Evolutionary conservation across 2,329 filamentous ascomycete genomes (phyloP).

Genomic region (Epichloe brachyelytri): DNA sequence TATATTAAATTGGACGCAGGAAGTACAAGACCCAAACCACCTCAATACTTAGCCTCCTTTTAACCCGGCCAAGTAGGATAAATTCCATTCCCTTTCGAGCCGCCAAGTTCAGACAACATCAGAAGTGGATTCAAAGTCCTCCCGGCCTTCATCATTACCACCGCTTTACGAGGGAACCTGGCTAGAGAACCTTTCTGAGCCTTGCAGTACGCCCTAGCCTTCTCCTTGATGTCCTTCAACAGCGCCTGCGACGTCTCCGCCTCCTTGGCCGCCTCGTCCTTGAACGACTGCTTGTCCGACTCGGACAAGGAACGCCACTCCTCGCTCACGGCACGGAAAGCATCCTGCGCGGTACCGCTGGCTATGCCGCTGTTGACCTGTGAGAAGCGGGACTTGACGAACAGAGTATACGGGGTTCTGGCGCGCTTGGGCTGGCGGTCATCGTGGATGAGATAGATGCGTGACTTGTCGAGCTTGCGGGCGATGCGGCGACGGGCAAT

Average conservation of each 20-base stretch:
- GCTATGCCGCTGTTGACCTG: constrained; percentile 13
- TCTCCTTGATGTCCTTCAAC: constrained; percentile 18
- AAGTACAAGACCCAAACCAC: neutral
- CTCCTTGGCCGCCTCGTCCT: constrained; percentile 15
- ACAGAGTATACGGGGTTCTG: constrained; percentile 21
- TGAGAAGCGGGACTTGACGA: constrained; percentile 23
- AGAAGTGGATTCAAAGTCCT: no score
- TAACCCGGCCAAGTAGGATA: no score
- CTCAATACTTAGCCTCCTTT: neutral
- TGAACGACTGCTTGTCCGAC: constrained; percentile 29
- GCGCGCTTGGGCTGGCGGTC: constrained; percentile 32
- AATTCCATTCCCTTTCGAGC: no score
- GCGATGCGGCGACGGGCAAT: constrained; percentile 30
- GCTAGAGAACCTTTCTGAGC: constrained; percentile 4
- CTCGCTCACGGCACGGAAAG: constrained; percentile 12
- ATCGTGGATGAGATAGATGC: constrained; percentile 26
- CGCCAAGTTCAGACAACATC: no score
- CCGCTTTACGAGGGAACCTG: neutral
- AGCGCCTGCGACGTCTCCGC: constrained; percentile 6
- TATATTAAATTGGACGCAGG: neutral
- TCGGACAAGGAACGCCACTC: constrained; percentile 32
- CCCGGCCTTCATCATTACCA: no score
- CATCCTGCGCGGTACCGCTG: constrained; percentile 8
- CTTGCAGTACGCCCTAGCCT: constrained; percentile 12
- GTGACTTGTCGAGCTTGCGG: constrained; percentile 19